Evolutionary conservation across 1,284 basidiomycete species (phyloP).

Genomic region (Neolentinus lepideus): DNA sequence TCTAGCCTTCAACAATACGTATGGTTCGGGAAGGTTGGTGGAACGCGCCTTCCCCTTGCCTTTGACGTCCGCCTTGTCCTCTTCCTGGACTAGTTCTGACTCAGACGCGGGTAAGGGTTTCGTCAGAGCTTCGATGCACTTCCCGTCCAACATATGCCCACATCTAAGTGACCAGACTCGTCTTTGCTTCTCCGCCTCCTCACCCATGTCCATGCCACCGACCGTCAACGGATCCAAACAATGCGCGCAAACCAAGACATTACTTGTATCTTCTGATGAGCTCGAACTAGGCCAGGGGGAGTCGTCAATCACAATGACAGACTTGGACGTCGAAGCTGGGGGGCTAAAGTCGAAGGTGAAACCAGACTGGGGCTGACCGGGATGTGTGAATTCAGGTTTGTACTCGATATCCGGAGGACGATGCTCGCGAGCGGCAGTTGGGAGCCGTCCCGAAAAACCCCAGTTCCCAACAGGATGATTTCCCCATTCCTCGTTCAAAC

Average conservation of each 20-base stretch:
- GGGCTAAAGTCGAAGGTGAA: constrained; percentile 56
- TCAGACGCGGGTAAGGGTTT: constrained; percentile 24
- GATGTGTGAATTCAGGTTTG: constrained; percentile 56
- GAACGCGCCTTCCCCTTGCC: neutral
- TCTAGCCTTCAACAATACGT: neutral
- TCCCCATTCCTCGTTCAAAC: constrained; percentile 2
- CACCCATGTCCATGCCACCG: constrained; percentile 19
- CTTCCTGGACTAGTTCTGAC: neutral
- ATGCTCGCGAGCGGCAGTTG: constrained; percentile 6
- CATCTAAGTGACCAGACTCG: constrained; percentile 65
- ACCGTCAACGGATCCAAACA: constrained; percentile 52
- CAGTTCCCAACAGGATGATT: too few relatives aligned
- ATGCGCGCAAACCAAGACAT: constrained; percentile 47
- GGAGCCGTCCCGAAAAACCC: too few relatives aligned
- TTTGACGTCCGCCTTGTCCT: neutral
- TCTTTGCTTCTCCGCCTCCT: constrained; percentile 27
- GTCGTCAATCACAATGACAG: constrained; percentile 10
- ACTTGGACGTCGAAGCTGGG: constrained; percentile 17
- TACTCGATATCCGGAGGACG: constrained; percentile 35
- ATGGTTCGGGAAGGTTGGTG: neutral
- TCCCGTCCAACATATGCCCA: constrained; percentile 71
- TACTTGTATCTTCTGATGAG: constrained; percentile 11
- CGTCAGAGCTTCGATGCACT: constrained; percentile 54
- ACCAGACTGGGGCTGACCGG: constrained; percentile 40
- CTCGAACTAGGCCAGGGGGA: constrained; percentile 10